Conservation (phyloP, 768 basidiomycete species). For the Arthromyces matolae region DNA sequence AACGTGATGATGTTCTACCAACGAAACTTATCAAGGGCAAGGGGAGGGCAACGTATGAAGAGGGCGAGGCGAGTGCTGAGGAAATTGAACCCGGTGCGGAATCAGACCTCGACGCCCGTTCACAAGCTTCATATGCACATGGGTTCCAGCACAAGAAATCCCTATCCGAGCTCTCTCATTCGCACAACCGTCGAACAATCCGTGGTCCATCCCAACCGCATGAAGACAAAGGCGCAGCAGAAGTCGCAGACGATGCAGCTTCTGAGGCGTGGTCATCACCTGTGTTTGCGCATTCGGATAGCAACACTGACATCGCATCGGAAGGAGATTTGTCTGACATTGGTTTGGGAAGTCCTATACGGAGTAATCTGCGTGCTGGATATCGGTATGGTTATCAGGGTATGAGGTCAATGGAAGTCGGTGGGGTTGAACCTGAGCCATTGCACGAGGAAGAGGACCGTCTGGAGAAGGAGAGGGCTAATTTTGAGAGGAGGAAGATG, state of each 20-base stretch:
- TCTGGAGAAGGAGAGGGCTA: constrained; percentile 12
- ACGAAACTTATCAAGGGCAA: neutral
- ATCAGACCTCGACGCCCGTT: neutral
- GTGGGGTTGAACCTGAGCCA: constrained; percentile 4
- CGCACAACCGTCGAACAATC: too few species aligned
- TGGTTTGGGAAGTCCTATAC: neutral
- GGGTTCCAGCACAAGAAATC: neutral
- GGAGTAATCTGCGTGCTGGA: constrained; percentile 14
- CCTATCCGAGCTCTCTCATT: neutral
- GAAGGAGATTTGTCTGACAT: constrained; percentile 9
- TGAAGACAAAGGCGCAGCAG: neutral
- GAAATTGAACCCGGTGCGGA: constrained; percentile 7
- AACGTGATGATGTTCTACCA: neutral
- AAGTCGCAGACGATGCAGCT: neutral
- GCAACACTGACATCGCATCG: constrained; percentile 8
- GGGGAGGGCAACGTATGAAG: constrained; percentile 4
- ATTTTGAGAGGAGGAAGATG: constrained; percentile 15
- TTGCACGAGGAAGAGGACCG: constrained; percentile 13
- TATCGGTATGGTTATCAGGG: constrained; percentile 27
- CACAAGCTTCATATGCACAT: neutral
- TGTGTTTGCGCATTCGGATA: constrained; percentile 35
- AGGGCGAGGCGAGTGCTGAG: constrained; percentile 6
- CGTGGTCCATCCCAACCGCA: too few species aligned
- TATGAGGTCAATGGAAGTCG: constrained; percentile 6
- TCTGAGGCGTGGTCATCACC: constrained; percentile 36